Base-by-base conservation (phyloP, 1,139 yeast species). In the Kodamaea anthophila region DNA sequence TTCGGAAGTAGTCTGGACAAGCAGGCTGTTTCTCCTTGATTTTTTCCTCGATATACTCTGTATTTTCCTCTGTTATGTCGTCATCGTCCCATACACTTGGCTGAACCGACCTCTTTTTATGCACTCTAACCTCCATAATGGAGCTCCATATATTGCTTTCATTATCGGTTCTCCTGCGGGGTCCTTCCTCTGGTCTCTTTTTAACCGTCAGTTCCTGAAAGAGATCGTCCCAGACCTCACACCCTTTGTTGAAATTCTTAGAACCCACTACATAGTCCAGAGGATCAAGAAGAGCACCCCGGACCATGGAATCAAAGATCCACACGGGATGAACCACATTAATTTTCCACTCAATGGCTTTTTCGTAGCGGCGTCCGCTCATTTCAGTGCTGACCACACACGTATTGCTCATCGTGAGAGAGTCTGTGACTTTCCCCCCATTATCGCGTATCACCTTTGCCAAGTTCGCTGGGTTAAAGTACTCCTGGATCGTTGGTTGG, bases 311-410 rank as follows among this genome's bases (percentile, higher is more conserved):
- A 48, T 84, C 85, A 13, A 68, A 44, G 3, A 87, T 53, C 93
- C 94, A 87, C 30, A 72, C 55, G 0, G 93, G 91, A 47, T 82
- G 87, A 3, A 85, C 73, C 1, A 77, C 69, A 1, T 84, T 81
- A 3, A 77, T 70, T 5, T 62, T 63, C 88, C 91, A 80, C 44
- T 75, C 77, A 5, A 63, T 35, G 1, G 91, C 87, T 49, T 72
- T 77, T 16, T 58, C 60, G 44, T 66, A 81, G 37, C 93, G 61
- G 35, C 69, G 70, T 1, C 95, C 94, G 12, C 55, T 45, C 16
- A 57, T 54, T 27, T 67, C 75, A 12, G 75, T 65, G 4, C 77
- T 66, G 1, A 78, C 62, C 2, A 85, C 60, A 40, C 76, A 68
- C 4, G 73, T 54, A 26, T 67, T 70, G 5, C 64, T 52, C 9